phyloP scores from a whole-genome alignment of 495 filamentous ascomycete genomes.

The Cenococcum geophilum region DNA sequence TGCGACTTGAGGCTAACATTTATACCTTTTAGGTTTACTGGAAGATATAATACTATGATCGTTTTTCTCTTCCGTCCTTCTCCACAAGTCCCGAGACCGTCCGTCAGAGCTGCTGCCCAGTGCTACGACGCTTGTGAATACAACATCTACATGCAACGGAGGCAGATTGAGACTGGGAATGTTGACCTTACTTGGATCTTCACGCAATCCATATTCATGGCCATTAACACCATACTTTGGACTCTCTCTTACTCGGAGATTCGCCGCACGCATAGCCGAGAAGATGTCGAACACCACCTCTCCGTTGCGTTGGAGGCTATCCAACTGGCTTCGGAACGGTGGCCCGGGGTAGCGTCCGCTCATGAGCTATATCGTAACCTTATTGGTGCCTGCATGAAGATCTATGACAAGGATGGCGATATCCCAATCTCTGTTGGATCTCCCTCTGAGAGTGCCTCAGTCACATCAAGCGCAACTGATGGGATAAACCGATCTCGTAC shows the following conservation, averaged over 20 bases:
- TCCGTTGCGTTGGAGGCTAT: slow-evolving; percentile 69
- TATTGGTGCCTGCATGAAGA: slow-evolving; percentile 73
- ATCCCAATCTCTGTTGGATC: slow-evolving; percentile 61
- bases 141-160: slow-evolving; percentile 69
- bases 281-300: slow-evolving; percentile 66
- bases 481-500: slow-evolving; percentile 33
- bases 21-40: slow-evolving; percentile 57
- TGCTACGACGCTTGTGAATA: slow-evolving; percentile 77
- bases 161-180: slow-evolving; percentile 64
- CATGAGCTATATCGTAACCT: slow-evolving; percentile 72
- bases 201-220: slow-evolving; percentile 77
- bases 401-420: slow-evolving; percentile 61
- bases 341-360: slow-evolving; percentile 85
- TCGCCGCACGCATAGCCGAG: slow-evolving; percentile 58
- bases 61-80: slow-evolving; percentile 80
- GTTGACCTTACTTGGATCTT: slow-evolving; percentile 92
- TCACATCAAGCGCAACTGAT: slow-evolving; percentile 25
- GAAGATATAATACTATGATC: slow-evolving; percentile 74
- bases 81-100: slow-evolving; percentile 82
- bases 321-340: slow-evolving; percentile 65
- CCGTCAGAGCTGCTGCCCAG: slow-evolving; percentile 59
- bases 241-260: slow-evolving; percentile 77
- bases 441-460: slow-evolving; percentile 34
- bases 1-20: background rate
- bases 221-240: slow-evolving; percentile 84